Evolutionary conservation across 805 yeast species (phyloP), one percentile per base, ranked within the genome.

Genomic region (Ogataea chonburiensis): DNA sequence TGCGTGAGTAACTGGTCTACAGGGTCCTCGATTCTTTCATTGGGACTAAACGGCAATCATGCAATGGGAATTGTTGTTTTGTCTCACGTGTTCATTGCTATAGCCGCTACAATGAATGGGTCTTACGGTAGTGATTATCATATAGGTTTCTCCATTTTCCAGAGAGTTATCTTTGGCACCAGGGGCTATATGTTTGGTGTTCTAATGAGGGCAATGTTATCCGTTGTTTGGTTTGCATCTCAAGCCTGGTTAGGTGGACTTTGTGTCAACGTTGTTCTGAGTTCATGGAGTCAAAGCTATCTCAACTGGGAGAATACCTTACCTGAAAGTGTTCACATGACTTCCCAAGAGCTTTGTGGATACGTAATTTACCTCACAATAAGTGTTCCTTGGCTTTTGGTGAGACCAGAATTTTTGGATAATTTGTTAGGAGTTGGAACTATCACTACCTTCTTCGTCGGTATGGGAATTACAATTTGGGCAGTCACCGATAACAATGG

Each of bases 191-290:
- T 16, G 14, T 15, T 28, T 5, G 9, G 17, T 9, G 31, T 15
- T 5, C 8, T 9, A 5, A 65, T 67, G 39, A 58, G 79, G 50
- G 61, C 66, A 24, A 58, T 70, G 18, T 54, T 73, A 27, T 64
- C 71, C 13, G 59, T 67, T 22, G 68, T 74, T 25, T 73, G 74
- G 71, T 68, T 60, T 42, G 67, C 70, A 3, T 63, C 67, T 7
- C 73, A 70, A 41, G 55, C 73, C 0, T 72, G 60, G 50, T 60
- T 70, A 11, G 76, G 77, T 31, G 76, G 72, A 5, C 64, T 64
- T 28, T 56, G 71, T 31, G 47, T 71, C 4, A 58, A 64, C 11
- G 56, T 63, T 16, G 53, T 71, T 12, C 28, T 31, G 37, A 71
- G 66, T 14, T 53, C 67, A 24, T 60, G 67, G 51, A 63, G 65